Conservation (phyloP, 2,329 filamentous ascomycete species). For the Coniochaeta pulveracea region DNA sequence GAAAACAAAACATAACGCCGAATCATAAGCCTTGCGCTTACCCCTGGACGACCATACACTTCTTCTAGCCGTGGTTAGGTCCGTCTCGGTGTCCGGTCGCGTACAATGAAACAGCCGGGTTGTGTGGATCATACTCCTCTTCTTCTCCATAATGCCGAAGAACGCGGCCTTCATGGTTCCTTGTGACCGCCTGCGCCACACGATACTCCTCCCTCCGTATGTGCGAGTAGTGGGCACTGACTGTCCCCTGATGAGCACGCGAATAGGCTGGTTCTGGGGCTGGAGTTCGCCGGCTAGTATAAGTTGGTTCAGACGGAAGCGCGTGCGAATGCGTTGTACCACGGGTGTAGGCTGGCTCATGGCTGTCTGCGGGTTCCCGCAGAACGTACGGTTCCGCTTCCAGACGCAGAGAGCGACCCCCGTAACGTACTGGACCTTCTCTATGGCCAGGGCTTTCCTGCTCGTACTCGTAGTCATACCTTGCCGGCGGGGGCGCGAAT, state of each 20-base stretch:
- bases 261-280: background rate
- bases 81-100: no score
- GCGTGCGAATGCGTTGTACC: background rate
- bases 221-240: background rate
- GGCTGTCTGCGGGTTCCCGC: background rate
- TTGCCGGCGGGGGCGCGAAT: slow-evolving; percentile 9
- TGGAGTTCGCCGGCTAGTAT: no score
- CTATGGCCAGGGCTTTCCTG: background rate
- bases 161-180: slow-evolving; percentile 4
- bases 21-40: no score
- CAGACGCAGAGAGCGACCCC: no score
- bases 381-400: no score
- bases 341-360: background rate
- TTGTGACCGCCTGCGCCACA: slow-evolving; percentile 4
- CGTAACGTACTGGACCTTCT: background rate
- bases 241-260: background rate
- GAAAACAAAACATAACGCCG: no score
- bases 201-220: background rate
- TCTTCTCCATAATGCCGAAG: slow-evolving; percentile 12
- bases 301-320: background rate
- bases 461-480: slow-evolving; percentile 7
- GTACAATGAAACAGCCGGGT: slow-evolving; percentile 21
- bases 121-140: slow-evolving; percentile 33
- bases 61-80: no score
- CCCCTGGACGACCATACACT: no score